phyloP scores from a whole-genome alignment of 2,329 filamentous ascomycete species.

The Sporothrix brasiliensis region DNA sequence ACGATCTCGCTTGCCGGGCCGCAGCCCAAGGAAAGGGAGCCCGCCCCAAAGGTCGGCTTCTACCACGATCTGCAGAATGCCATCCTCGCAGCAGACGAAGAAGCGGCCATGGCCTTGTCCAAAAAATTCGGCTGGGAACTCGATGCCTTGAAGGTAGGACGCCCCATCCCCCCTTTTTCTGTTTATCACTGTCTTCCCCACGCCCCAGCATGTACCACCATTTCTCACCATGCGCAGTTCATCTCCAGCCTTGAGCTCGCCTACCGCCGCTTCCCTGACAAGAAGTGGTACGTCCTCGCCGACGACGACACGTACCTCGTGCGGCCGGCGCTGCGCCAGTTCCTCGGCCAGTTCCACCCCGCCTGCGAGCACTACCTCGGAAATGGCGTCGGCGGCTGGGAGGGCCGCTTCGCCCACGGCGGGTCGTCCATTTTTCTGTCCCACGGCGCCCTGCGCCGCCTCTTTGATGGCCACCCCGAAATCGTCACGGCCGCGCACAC shows the following conservation, averaged over 20 bases:
- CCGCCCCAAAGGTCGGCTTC: not conserved
- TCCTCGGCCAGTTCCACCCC: not conserved
- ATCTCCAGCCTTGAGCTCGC: constrained; percentile 16
- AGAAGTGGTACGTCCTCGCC: constrained; percentile 23
- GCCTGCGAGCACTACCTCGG: constrained; percentile 9
- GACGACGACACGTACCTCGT: constrained; percentile 22
- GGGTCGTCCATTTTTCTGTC: constrained; percentile 5
- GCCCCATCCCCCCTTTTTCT: too few relatives aligned
- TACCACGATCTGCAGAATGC: not conserved
- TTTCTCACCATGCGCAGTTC: not conserved
- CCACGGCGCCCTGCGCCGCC: not conserved
- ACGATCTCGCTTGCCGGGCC: constrained; percentile 2
- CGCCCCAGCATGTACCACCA: not conserved
- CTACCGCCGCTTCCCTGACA: constrained; percentile 4
- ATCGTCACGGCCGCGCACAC: not conserved
- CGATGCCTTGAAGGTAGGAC: constrained; percentile 1
- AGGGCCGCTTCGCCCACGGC: constrained; percentile 17
- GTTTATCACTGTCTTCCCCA: too few relatives aligned
- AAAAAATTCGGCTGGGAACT: constrained; percentile 14
- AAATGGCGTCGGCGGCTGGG: constrained; percentile 17
- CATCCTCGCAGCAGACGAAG: not conserved
- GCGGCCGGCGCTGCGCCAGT: not conserved
- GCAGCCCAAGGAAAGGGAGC: not conserved
- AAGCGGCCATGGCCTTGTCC: not conserved
- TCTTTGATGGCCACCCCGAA: not conserved